Conservation (phyloP, 2,329 filamentous ascomycete genomes). For the Sordariomycetes sp. region DNA sequence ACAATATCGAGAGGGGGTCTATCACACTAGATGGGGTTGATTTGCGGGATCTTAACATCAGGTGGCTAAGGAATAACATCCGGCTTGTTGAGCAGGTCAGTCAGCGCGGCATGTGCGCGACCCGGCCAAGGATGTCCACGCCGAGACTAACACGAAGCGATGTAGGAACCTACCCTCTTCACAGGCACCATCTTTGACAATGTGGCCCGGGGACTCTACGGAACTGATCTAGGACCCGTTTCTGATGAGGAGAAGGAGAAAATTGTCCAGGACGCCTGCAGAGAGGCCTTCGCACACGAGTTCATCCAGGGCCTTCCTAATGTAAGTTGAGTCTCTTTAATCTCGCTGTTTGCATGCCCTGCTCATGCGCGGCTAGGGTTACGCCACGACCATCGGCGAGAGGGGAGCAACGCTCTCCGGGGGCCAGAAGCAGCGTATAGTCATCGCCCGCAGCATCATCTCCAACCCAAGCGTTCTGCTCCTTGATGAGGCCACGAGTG, state of each 20-base stretch:
- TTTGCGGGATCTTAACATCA: constrained; percentile 31
- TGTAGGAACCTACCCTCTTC: constrained; percentile 42
- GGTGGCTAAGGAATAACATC: constrained; percentile 41
- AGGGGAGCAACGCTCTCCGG: constrained; percentile 54
- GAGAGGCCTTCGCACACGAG: constrained; percentile 39
- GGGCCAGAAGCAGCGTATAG: constrained; percentile 55
- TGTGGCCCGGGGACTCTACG: constrained; percentile 33
- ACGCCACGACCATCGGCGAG: constrained; percentile 53
- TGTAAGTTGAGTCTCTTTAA: not conserved
- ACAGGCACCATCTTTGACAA: constrained; percentile 40
- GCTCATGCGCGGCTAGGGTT: constrained; percentile 19
- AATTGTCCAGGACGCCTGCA: constrained; percentile 35
- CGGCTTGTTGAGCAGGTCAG: constrained; percentile 33
- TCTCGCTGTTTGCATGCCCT: not conserved
- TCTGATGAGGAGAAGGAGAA: constrained; percentile 29
- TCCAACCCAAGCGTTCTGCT: constrained; percentile 53
- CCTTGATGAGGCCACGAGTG: constrained; percentile 59
- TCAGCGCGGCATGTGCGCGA: constrained; percentile 1
- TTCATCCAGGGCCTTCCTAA: constrained; percentile 38
- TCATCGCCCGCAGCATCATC: constrained; percentile 56
- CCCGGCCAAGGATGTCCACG: too few species aligned
- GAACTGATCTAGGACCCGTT: constrained; percentile 21
- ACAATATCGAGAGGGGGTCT: constrained; percentile 32
- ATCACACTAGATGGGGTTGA: constrained; percentile 32
- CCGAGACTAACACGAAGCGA: not conserved